These are phyloP conservation scores for Claviceps fusiformis DNA, from an alignment of 2,329 filamentous ascomycete genomes.

Conservation along the genomic window DNA sequence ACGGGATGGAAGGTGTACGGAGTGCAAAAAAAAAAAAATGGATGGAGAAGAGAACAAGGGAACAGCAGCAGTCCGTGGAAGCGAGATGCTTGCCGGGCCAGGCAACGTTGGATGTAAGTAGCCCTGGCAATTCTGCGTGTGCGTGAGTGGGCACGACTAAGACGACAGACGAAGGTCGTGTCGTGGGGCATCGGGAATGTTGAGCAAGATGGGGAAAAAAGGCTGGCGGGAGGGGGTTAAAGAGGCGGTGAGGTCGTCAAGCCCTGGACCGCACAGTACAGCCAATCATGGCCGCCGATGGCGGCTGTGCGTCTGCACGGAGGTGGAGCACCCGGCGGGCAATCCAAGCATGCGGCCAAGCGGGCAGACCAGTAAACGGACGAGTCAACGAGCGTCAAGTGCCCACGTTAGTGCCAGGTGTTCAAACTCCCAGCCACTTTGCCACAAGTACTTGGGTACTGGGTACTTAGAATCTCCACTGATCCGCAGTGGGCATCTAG, in stretches of 20 bases:
- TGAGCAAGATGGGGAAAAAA: conserved; percentile 6
- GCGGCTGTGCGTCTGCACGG: conserved; percentile 17
- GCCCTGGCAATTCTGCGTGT: conserved; percentile 1
- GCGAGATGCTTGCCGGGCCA: neutral
- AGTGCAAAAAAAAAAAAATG: neutral
- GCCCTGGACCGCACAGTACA: conserved; percentile 19
- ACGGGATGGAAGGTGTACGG: conserved; percentile 15
- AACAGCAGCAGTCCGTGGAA: neutral
- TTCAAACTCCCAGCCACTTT: conserved; percentile 5
- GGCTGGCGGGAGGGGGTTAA: conserved; percentile 14
- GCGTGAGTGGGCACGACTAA: neutral
- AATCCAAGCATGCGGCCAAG: conserved; percentile 10
- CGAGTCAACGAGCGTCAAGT: neutral
- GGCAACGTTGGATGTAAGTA: conserved; percentile 6
- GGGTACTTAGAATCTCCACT: too few relatives aligned
- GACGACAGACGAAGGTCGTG: conserved; percentile 1
- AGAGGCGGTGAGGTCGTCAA: conserved; percentile 26
- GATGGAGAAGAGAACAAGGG: neutral
- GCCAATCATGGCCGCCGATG: conserved; percentile 21
- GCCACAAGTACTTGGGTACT: neutral
- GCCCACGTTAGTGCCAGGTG: conserved; percentile 1
- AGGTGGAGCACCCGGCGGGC: conserved; percentile 12
- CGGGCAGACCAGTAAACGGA: neutral
- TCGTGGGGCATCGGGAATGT: conserved; percentile 3
- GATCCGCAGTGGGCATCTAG: too few relatives aligned